Evolutionary conservation across 2,329 filamentous ascomycete species (phyloP), one percentile per base, ranked within the genome.

Genomic region (Colletotrichum euphorbiae): DNA sequence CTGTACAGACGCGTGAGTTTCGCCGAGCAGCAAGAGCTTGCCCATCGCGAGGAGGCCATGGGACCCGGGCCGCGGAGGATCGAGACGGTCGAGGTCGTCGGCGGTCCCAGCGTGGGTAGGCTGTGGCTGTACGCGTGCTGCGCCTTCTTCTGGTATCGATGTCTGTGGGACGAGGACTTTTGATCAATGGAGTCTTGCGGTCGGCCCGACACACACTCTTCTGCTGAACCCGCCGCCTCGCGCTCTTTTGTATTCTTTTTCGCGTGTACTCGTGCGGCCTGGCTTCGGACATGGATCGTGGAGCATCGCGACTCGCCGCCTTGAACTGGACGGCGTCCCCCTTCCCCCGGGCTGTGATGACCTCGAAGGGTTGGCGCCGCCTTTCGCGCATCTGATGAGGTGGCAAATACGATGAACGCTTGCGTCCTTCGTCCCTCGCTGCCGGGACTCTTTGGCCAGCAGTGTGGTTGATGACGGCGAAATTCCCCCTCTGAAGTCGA

Each of bases 111-210:
- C 28, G 38, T 31, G 31, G n/a, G 46, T 21, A 38, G 19, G 42
- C 52, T 68, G n/a, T 68, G 60, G 38, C 45, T 64, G 65, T 68
- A 58, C 63, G 60, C 65, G 8, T 68, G 65, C 15, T 68, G 65
- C 7, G 60, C 54, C 17, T 68, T 64, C 46, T 68, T 68, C 46
- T 68, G 65, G 42, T 68, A 68, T 52, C 65, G 65, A 28, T 68
- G 65, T 24, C 9, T 68, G 19, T 64, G 52, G 65, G 60, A 68
- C 43, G 65, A 68, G 45, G 60, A 68, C n/a, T 68, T 64, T 40
- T 68, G 60, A 68, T 6, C 4, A 15, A 15, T 28, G n/a, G 9
- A 31, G 21, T 33, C 17, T 8, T 28, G 7, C 28, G 28, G 28
- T 28, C 28, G 7, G 28, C 28, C 28, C 2, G n/a, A 28, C 28